Percentiles rank a stretch among this genome's conserved stretches.
These are phyloP conservation scores for Hypoxylon sp. DNA, from an alignment of 2,329 filamentous ascomycete species.

Conservation along the genomic window DNA sequence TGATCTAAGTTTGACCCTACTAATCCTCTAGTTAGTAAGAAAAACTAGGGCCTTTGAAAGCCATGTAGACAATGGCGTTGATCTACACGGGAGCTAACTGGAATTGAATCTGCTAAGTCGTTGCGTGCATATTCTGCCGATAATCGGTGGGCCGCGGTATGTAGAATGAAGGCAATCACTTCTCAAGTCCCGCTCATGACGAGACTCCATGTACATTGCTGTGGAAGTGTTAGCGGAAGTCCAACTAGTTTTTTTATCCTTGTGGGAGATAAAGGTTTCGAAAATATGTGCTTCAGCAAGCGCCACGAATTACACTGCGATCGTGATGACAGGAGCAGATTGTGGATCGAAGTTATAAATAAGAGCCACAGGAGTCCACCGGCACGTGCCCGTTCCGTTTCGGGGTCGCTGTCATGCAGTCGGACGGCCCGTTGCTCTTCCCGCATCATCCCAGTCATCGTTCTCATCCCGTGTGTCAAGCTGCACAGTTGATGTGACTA, in stretches of 20 bases:
- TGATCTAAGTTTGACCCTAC: conserved; percentile 55
- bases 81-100: conserved; percentile 61
- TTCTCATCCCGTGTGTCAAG: conserved; percentile 39
- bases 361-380: conserved; percentile 49
- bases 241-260: conserved; percentile 28
- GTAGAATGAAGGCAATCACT: conserved; percentile 57
- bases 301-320: conserved; percentile 49
- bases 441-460: conserved; percentile 7
- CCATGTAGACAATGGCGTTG: conserved; percentile 63
- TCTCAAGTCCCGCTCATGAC: conserved; percentile 60
- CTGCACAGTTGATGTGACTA: conserved; percentile 31
- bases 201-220: conserved; percentile 55
- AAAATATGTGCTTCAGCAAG: conserved; percentile 46
- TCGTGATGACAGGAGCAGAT: conserved; percentile 49
- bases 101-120: conserved; percentile 56
- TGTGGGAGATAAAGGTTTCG: conserved; percentile 45
- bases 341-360: conserved; percentile 51
- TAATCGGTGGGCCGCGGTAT: conserved; percentile 58
- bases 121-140: conserved; percentile 54
- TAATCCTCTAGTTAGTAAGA: conserved; percentile 58
- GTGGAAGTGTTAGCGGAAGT: neutral
- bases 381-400: conserved; percentile 49
- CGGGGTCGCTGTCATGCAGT: conserved; percentile 33
- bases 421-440: conserved; percentile 16
- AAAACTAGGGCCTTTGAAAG: conserved; percentile 57